phyloP scores from a whole-genome alignment of 768 basidiomycete species.

The Serendipita sp. region DNA sequence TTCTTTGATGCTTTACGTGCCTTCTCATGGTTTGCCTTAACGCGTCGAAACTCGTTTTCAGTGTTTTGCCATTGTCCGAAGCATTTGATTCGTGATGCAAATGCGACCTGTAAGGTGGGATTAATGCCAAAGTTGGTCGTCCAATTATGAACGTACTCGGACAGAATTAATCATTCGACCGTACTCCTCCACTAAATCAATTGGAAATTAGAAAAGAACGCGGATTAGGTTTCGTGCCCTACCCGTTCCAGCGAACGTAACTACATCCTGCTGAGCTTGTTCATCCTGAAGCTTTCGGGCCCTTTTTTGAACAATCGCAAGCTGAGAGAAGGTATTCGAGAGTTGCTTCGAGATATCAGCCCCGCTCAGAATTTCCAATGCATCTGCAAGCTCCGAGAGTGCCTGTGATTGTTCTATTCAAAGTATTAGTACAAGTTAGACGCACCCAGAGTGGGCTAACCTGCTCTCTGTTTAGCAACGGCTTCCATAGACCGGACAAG shows the following conservation, averaged over 20 bases:
- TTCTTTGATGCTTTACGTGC: conserved; percentile 62
- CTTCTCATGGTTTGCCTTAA: conserved; percentile 65
- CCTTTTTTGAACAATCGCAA: conserved; percentile 60
- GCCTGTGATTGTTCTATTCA: conserved; percentile 46
- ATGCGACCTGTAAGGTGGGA: conserved; percentile 46
- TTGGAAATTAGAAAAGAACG: not conserved
- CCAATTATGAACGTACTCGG: conserved; percentile 34
- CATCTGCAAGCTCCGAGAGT: conserved; percentile 66
- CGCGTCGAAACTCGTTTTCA: conserved; percentile 57
- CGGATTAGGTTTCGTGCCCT: conserved; percentile 2
- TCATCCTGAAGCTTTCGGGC: conserved; percentile 56
- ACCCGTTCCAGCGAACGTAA: conserved; percentile 67
- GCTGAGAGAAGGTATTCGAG: conserved; percentile 45
- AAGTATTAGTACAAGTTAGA: not conserved
- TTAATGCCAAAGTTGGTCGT: not conserved
- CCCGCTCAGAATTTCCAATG: conserved; percentile 48
- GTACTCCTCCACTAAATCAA: conserved; percentile 62
- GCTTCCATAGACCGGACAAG: conserved; percentile 75
- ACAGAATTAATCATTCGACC: conserved; percentile 80
- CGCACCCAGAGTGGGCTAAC: conserved; percentile 21
- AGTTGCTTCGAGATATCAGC: conserved; percentile 63
- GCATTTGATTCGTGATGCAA: conserved; percentile 69
- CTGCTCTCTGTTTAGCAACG: conserved; percentile 68
- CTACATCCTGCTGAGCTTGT: conserved; percentile 71
- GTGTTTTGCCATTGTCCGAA: conserved; percentile 68